Evolutionary conservation across 2,329 filamentous ascomycete genomes (phyloP).

Genomic region (Stachybotrys elegans): DNA sequence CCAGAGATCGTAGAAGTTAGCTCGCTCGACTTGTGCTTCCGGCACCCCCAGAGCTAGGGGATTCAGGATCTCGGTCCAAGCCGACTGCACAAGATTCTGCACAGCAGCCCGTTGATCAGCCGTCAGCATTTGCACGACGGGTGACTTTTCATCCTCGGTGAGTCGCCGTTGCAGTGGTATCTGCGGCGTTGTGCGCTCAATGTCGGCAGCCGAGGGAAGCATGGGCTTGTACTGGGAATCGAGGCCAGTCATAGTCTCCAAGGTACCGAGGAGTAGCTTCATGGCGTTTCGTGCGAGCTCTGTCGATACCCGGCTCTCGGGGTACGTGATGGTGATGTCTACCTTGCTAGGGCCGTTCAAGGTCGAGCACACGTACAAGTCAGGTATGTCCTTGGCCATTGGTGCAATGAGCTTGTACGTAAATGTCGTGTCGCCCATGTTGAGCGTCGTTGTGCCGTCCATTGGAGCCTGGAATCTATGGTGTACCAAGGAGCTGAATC

Average conservation of each 20-base stretch:
- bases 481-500: slow-evolving; percentile 50
- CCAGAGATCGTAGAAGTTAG: slow-evolving; percentile 47
- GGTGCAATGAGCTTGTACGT: slow-evolving; percentile 37
- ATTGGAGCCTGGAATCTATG: slow-evolving; percentile 30
- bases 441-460: slow-evolving; percentile 35
- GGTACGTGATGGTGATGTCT: slow-evolving; percentile 40
- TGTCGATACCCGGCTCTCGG: slow-evolving; percentile 35
- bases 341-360: slow-evolving; percentile 29
- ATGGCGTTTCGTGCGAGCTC: slow-evolving; percentile 40
- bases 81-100: slow-evolving; percentile 34
- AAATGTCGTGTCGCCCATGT: slow-evolving; percentile 40
- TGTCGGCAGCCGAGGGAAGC: slow-evolving; percentile 36
- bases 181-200: slow-evolving; percentile 27
- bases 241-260: slow-evolving; percentile 39
- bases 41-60: slow-evolving; percentile 32
- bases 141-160: slow-evolving; percentile 12
- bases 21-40: slow-evolving; percentile 34
- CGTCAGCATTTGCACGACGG: slow-evolving; percentile 22
- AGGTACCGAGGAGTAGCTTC: slow-evolving; percentile 37
- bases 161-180: slow-evolving; percentile 31
- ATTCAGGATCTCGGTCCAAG: slow-evolving; percentile 41
- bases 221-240: slow-evolving; percentile 41
- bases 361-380: slow-evolving; percentile 40
- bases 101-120: slow-evolving; percentile 34
- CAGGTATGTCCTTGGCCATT: slow-evolving; percentile 34